Evolutionary conservation across 768 basidiomycete species (phyloP), one percentile per base, ranked within the genome.

Genomic region (Austroboletus eburneus): DNA sequence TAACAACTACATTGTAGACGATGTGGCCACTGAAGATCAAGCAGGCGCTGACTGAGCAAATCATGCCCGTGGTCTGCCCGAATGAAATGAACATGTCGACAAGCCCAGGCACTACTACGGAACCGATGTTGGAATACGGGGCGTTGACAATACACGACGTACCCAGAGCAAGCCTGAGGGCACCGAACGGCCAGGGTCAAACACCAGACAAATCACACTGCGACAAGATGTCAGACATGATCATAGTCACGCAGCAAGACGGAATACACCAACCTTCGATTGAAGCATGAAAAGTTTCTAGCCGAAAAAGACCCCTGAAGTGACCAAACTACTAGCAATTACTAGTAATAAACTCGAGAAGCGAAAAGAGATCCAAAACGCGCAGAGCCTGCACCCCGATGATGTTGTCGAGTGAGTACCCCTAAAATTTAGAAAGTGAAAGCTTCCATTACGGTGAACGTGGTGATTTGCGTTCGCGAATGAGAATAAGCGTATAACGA

Each of bases 121-220:
- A 43, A 48, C 20, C 4, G 33, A 36, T 14, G 50, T 54, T 20
- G 45, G 27, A 37, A 13, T 42, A 24, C 39, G 22, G 32, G n/a
- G n/a, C 1, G 12, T 33, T 29, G 37, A 13, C 38, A 46, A 48
- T 22, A 1, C 8, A 27, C 29, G 33, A 63, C 81, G 21, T 68
- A 89, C 87, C 45, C 41, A 95, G 69, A 7, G 91, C 92, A 51
- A 92, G 72, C n/a, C n/a, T n/a, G 45, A 96, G 74, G 39, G 80
- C 86, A 16, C 79, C 90, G 55, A 93, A 94, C 23, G 97, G 75
- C 80, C 86, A 95, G 1, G 94, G 89, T 0, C 83, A 93, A 72
- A 96, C 79, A 43, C 88, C 88, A 12, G 84, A 86, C 69, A 99
- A 97, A 71, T 98, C 94, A 68, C 91, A 96, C 87, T 91, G 55